phyloP scores from a whole-genome alignment of 2,329 filamentous ascomycete species.

The Botrytis fragariae region DNA sequence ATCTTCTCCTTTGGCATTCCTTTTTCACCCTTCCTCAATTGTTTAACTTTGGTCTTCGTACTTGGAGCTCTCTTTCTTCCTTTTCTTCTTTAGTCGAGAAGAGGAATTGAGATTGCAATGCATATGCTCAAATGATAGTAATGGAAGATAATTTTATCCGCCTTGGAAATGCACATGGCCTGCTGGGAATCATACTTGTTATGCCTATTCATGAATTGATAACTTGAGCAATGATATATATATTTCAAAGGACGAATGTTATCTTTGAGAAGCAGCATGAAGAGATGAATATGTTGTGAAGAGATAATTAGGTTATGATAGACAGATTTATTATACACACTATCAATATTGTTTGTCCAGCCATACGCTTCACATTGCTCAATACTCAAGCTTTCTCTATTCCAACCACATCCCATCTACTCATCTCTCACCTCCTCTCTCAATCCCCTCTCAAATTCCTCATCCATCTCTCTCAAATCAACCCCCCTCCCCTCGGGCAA shows the following conservation, averaged over 20 bases:
- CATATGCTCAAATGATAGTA: too few species aligned
- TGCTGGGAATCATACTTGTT: neutral
- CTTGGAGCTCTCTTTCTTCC: too few species aligned
- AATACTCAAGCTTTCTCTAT: neutral
- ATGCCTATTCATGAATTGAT: fast-evolving
- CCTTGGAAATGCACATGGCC: neutral
- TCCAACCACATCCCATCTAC: neutral
- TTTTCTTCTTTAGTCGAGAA: too few species aligned
- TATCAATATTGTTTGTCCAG: neutral
- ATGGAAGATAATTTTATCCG: fast-evolving
- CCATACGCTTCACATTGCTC: too few species aligned
- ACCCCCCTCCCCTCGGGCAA: conserved; percentile 1
- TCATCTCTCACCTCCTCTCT: neutral
- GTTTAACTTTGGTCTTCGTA: too few species aligned
- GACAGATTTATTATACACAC: too few species aligned
- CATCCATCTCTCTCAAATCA: conserved; percentile 11
- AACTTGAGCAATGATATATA: neutral
- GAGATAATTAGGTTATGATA: neutral
- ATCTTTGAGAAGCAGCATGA: neutral
- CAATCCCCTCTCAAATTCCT: conserved; percentile 16
- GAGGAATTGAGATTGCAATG: too few species aligned
- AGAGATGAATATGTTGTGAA: neutral
- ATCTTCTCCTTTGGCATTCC: too few species aligned
- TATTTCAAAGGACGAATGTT: neutral
- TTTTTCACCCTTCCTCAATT: too few species aligned